Percentiles rank a stretch among this genome's conserved stretches.
Conservation (phyloP, 768 basidiomycete genomes). For the Hypholoma fasciculare region DNA sequence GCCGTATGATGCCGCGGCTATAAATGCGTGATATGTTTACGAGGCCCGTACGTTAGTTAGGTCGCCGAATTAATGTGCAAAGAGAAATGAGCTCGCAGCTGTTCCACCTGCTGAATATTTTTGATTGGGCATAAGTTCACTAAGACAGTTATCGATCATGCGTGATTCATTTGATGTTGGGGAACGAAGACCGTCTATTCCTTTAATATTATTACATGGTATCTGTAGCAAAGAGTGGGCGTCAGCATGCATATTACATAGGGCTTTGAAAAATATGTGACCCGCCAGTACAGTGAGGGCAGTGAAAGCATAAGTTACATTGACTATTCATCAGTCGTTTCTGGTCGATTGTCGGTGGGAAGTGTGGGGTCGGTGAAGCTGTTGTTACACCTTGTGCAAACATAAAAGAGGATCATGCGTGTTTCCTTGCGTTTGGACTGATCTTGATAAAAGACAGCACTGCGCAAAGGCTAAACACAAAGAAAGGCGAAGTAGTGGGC, state of each 20-base stretch:
- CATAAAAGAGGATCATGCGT: constrained; percentile 90
- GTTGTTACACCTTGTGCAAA: constrained; percentile 81
- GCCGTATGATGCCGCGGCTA: constrained; percentile 6
- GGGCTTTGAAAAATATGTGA: background rate
- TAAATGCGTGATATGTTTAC: constrained; percentile 5
- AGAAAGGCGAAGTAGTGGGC: constrained; percentile 3
- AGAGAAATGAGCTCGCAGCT: too few species aligned
- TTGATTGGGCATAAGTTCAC: too few species aligned
- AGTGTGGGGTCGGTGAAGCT: constrained; percentile 73
- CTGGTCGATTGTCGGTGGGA: constrained; percentile 41
- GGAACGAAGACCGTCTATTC: background rate
- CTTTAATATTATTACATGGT: constrained; percentile 11
- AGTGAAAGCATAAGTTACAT: background rate
- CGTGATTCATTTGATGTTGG: too few species aligned
- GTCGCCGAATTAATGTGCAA: background rate
- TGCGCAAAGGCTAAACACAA: constrained; percentile 29
- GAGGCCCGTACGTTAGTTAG: background rate
- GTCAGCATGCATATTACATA: background rate
- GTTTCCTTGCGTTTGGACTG: constrained; percentile 97
- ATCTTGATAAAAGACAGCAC: constrained; percentile 94
- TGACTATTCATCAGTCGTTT: constrained; percentile 11
- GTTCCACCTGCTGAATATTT: too few species aligned
- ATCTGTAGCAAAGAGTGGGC: constrained; percentile 3
- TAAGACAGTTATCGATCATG: too few species aligned
- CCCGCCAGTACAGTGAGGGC: constrained; percentile 2